Conservation (phyloP, 495 filamentous ascomycete genomes). For the Penicillium paxilli region DNA sequence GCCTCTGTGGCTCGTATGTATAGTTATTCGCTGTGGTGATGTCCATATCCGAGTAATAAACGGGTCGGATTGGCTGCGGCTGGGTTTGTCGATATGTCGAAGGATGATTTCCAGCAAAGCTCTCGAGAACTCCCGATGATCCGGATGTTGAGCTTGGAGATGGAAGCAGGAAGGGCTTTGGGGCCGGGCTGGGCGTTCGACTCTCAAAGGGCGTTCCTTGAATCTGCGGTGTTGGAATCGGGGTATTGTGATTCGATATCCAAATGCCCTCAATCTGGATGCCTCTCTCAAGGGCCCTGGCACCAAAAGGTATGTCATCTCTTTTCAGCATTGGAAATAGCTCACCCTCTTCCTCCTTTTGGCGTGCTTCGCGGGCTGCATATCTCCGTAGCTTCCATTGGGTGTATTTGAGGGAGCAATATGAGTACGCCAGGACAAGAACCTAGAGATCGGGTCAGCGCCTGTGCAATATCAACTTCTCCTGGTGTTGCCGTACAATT, state of each 20-base stretch:
- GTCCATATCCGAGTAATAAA: slow-evolving; percentile 2
- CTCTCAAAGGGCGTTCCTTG: slow-evolving; percentile 18
- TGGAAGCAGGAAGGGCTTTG: background rate
- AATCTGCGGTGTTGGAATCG: slow-evolving; percentile 25
- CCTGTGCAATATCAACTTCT: background rate
- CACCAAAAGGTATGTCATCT: slow-evolving; percentile 80
- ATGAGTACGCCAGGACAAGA: slow-evolving; percentile 46
- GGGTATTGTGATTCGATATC: slow-evolving; percentile 67
- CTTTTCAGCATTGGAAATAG: slow-evolving; percentile 34
- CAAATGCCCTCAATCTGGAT: slow-evolving; percentile 87
- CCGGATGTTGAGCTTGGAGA: background rate
- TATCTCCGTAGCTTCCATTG: slow-evolving; percentile 65
- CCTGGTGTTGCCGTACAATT: slow-evolving; percentile 40
- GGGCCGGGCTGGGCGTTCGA: slow-evolving; percentile 12
- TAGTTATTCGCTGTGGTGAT: slow-evolving; percentile 8
- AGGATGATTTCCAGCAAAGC: background rate
- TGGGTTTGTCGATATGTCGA: background rate
- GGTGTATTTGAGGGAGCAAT: slow-evolving; percentile 53
- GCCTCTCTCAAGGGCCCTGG: slow-evolving; percentile 83
- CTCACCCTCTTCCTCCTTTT: slow-evolving; percentile 45
- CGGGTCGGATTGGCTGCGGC: background rate
- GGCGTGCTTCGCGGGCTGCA: slow-evolving; percentile 63
- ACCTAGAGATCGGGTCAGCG: slow-evolving; percentile 43
- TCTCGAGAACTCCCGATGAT: slow-evolving; percentile 3
- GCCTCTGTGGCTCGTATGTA: slow-evolving; percentile 6